Conservation (phyloP, 2,329 filamentous ascomycete genomes). For the Trichoderma atrobrunneum region DNA sequence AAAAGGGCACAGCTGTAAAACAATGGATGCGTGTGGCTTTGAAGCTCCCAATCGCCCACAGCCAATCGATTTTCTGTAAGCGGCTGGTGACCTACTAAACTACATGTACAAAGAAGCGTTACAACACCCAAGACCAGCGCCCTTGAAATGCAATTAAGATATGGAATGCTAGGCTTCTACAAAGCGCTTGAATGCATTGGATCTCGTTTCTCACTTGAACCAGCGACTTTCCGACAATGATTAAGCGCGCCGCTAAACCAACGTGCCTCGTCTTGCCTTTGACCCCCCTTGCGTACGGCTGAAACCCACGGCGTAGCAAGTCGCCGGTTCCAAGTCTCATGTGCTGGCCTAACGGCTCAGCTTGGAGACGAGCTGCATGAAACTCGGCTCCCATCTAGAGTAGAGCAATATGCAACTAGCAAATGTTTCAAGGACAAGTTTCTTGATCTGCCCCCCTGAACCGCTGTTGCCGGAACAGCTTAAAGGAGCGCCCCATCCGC, state of each 20-base stretch:
- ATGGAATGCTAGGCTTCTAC: not conserved
- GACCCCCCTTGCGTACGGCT: not conserved
- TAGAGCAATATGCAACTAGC: not conserved
- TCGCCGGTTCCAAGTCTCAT: not conserved
- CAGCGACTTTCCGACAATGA: not conserved
- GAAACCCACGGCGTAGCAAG: not conserved
- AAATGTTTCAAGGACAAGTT: not conserved
- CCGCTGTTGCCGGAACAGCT: not conserved
- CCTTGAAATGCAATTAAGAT: not conserved
- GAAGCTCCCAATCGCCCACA: not conserved
- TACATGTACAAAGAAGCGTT: not conserved
- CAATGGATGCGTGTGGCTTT: not conserved
- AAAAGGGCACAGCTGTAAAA: not conserved
- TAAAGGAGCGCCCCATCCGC: not conserved
- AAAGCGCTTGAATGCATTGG: not conserved
- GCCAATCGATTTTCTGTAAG: not conserved
- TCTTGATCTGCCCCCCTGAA: not conserved
- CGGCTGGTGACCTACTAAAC: not conserved
- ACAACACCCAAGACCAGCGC: not conserved
- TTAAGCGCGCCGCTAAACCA: not conserved
- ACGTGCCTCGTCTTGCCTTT: not conserved
- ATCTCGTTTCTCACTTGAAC: not conserved
- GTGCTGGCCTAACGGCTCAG: not conserved
- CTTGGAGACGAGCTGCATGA: not conserved
- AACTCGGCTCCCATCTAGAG: not conserved